Conservation (phyloP, 176 grass and related monocot genomes). For the Coix lacrymajobi region DNA sequence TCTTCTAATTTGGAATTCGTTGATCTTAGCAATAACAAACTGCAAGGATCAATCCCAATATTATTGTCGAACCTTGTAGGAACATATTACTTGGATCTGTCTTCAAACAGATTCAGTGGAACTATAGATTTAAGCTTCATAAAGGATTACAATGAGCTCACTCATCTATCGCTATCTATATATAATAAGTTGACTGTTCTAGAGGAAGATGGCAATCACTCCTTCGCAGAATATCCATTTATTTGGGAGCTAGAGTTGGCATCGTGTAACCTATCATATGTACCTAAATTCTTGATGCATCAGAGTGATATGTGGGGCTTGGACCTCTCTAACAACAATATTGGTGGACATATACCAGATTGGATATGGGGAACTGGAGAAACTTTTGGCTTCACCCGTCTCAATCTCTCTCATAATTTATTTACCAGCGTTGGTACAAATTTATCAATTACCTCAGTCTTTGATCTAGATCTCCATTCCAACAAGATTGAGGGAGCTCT, state of each 20-base stretch:
- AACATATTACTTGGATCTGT: constrained; percentile 19
- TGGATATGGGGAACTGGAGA: constrained; percentile 36
- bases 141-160: background rate
- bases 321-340: constrained; percentile 56
- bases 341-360: constrained; percentile 30
- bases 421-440: background rate
- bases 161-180: background rate
- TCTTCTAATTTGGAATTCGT: background rate
- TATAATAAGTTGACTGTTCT: constrained; percentile 3
- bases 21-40: constrained; percentile 8
- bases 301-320: constrained; percentile 17
- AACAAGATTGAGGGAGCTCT: constrained; percentile 47
- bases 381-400: background rate
- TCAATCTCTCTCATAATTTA: constrained; percentile 48
- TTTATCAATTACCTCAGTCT: background rate
- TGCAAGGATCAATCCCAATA: constrained; percentile 40
- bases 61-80: constrained; percentile 18
- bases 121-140: background rate
- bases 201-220: constrained; percentile 10
- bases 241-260: background rate
- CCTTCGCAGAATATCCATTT: background rate
- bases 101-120: constrained; percentile 50
- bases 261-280: constrained; percentile 45
- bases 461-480: constrained; percentile 35
- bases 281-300: constrained; percentile 43